Evolutionary conservation across 1,284 basidiomycete genomes (phyloP).

Genomic region (Naganishia cerealis): DNA sequence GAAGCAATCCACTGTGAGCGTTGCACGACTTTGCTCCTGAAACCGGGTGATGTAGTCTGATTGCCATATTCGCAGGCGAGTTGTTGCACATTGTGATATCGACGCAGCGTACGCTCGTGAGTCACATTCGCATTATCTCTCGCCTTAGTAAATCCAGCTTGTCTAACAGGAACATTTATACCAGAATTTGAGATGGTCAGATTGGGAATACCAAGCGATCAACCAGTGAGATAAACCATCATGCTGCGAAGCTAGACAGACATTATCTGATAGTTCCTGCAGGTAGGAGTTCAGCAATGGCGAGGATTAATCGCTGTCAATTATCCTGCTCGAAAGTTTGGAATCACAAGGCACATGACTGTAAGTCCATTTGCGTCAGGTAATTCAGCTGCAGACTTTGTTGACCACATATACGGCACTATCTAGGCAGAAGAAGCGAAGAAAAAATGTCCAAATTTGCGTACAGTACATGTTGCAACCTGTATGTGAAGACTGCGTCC

Average conservation of each 20-base stretch:
- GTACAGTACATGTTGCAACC: conserved; percentile 89
- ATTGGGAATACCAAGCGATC: conserved; percentile 67
- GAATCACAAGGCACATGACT: conserved; percentile 61
- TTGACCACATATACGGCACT: conserved; percentile 6
- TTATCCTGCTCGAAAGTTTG: conserved; percentile 87
- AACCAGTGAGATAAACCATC: conserved; percentile 57
- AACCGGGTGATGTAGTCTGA: background rate
- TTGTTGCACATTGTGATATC: conserved; percentile 85
- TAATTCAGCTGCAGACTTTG: conserved; percentile 30
- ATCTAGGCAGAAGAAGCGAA: conserved; percentile 67
- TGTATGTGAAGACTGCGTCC: conserved; percentile 59
- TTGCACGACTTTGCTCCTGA: background rate
- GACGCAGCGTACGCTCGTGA: conserved; percentile 81
- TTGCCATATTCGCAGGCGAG: conserved; percentile 49
- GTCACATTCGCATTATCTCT: conserved; percentile 27
- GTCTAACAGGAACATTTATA: conserved; percentile 32
- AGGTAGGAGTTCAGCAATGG: conserved; percentile 89
- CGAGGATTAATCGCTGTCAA: conserved; percentile 85
- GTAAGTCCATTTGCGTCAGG: conserved; percentile 13
- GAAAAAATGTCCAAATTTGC: conserved; percentile 79
- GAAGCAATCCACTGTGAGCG: conserved; percentile 32
- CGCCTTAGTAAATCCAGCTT: conserved; percentile 5
- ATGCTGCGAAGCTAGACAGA: background rate
- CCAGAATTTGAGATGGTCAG: conserved; percentile 80
- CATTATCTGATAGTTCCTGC: background rate